Base-by-base conservation (phyloP, 2,329 filamentous ascomycete genomes). In the Pestalotiopsis sp. region DNA sequence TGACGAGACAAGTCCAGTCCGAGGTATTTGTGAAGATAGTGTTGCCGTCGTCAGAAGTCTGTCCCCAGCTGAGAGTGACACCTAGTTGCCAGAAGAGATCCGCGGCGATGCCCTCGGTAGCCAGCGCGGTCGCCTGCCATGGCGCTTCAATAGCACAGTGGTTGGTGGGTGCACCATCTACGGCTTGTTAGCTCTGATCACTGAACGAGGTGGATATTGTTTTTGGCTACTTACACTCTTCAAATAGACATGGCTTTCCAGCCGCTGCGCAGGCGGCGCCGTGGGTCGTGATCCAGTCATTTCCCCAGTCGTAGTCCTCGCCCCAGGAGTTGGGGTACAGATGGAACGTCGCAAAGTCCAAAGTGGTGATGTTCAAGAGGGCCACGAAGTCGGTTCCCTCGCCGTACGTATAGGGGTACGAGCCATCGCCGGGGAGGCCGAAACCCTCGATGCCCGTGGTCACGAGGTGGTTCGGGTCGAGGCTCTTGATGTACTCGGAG, bases 391-490 rank as follows among this genome's bases (percentile, higher is more conserved):
- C 84, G 17, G 83, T 72, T 14, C 87, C 87, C 72, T 88, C 86
- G 66, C 74, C 75, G 65, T 79, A 83, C n/a, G 77, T 75, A 76
- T 88, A 88, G 1, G 86, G 86, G 68, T 87, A 88, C 64, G 80
- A 81, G 13, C 81, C 83, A 65, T 88, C 87, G 2, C 85, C 84
- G 2, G 80, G 79, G 23, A 83, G 77, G 2, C 81, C 82, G 70
- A 85, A 82, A 7, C 82, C 82, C 69, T 83, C 90, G 73, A 91
- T 90, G 27, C 90, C 90, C 3, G 90, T 82, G 0, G 86, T 86
- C 36, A 92, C 88, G 84, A 92, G 86, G 77, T 92, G 90, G 67
- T 85, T 79, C 1, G 83, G 72, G 74, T 92, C 90, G 13, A 92
- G 81, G 13, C 81, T 84, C 78, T 92, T 92, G 78, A 92, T 87